Base-by-base conservation (phyloP, 257 asterid species). In the Plectranthus barbatus region DNA sequence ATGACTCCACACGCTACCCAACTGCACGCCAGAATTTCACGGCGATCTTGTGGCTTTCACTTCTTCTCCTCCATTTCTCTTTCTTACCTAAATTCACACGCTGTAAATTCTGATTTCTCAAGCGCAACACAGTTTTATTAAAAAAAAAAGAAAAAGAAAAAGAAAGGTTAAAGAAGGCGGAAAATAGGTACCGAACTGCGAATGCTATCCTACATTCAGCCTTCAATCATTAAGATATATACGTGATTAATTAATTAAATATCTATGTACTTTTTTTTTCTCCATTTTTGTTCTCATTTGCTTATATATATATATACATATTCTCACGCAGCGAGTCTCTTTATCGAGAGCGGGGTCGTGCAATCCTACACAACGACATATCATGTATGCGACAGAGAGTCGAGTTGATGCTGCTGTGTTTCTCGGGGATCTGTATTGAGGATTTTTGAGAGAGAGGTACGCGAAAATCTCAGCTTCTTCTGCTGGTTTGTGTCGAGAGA, bases 371-470 rank as follows among this genome's bases (percentile, higher is more conserved):
- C 70, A 62, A 75, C 79, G 77, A 74, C 83, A 64, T 59, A 63
- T 26, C 62, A 44, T 52, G 56, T 23, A 62, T 65, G 81, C 53
- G 64, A 60, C 63, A 19, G 48, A 70, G 79, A 73, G 68, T 58
- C 47, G 67, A 57, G 69, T 71, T 70, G 41, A 36, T 54, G 72
- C 53, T 44, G 72, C 53, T 44, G 21, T 53, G 17, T 54, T 45
- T 45, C 53, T 59, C 61, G 63, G 79, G 72, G 80, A 76, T 71
- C 78, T 74, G 66, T 19, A 9, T 55, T 68, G 19, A 49, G 64
- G 42, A 24, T 15, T 59, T n/a, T 21, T 0, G 14, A 40, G 19
- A 53, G 18, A 42, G 17, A 72, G 76, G 81, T 72, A 72, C 41
- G 76, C 54, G 51, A 3, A 14, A 14, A 19, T 5, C 31, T 1